Base-by-base conservation (phyloP, 257 asterid species). In the Euphrasia confusa region DNA sequence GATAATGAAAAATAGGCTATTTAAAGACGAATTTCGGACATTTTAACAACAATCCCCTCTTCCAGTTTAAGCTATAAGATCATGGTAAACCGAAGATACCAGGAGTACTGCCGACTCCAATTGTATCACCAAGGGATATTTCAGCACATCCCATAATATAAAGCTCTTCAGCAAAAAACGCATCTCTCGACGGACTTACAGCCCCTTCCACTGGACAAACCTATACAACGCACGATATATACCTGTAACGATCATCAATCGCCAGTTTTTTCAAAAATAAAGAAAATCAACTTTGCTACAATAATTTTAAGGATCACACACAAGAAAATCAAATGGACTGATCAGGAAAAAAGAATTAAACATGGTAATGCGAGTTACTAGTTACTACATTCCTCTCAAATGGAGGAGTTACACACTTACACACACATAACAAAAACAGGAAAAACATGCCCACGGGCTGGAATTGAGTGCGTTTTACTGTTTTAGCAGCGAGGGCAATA, bases 191-290 rank as follows among this genome's bases (percentile, higher is more conserved):
- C 47, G 99, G 96, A 73, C 81, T 77, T 60, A 89, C 87, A 53
- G 80, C 82, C 67, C 99, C 97, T 83, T 92, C 99, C 67, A 84
- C 82, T 15, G 97, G 99, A 78, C 99, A 92, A 64, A 97, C 99
- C 74, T 21, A 21, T 62, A 83, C 94, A 58, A 92, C 95, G 65
- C 96, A 89, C 50, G 97, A 92, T 76, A 89, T 72, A 71, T 92
- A 92, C 70, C 95, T 88, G 83, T 63, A 60, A 72, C 74, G 68
- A 78, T 48, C 48, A 78, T 42, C 48, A 74, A 64, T 64, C 59
- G 71, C 18, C 66, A 27, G 27, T 26, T 28, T 35, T 63, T 45
- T 63, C 60, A 66, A 66, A 66, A 68, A 30, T n/a, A 35, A 33
- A 58, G 45, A 61, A 61, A 32, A 44, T 4, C 5, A 62, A 65